Percentiles rank a stretch among this genome's conserved stretches.
Conservation (phyloP, 805 yeast species). For the Kuraishia ogatae region DNA sequence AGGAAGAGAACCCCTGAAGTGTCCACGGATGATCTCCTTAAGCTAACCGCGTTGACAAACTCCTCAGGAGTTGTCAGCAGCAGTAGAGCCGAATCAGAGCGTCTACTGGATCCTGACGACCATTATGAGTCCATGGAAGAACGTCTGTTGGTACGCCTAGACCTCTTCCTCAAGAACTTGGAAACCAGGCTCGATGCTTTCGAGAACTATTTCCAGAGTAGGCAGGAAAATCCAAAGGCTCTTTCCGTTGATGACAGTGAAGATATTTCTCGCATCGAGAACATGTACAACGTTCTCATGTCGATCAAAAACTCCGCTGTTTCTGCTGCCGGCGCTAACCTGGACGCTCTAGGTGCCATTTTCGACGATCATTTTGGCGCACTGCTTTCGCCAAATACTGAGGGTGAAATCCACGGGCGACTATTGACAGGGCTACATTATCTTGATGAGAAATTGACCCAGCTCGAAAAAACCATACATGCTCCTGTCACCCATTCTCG, state of each 20-base stretch:
- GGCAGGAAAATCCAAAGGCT: constrained; percentile 7
- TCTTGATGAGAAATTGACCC: constrained; percentile 30
- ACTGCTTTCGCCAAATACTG: constrained; percentile 5
- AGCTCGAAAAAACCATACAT: constrained; percentile 25
- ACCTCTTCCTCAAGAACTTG: constrained; percentile 17
- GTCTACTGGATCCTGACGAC: constrained; percentile 1
- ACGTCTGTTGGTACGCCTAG: constrained; percentile 18
- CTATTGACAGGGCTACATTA: constrained; percentile 26
- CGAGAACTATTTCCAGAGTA: constrained; percentile 18
- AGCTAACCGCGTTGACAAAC: background rate
- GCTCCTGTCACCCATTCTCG: constrained; percentile 13
- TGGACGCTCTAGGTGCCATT: constrained; percentile 8
- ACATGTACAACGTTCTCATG: constrained; percentile 15
- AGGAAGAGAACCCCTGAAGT: background rate
- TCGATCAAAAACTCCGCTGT: constrained; percentile 14
- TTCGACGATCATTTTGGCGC: constrained; percentile 21
- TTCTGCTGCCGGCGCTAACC: constrained; percentile 5
- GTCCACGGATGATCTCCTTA: background rate
- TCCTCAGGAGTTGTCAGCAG: background rate
- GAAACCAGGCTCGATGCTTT: constrained; percentile 18
- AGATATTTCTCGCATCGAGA: constrained; percentile 7
- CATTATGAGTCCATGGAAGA: constrained; percentile 15
- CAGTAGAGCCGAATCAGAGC: background rate
- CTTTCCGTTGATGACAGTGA: background rate
- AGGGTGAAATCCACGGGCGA: constrained; percentile 17